These are phyloP conservation scores for Fusarium bactridioides DNA, from an alignment of 2,329 filamentous ascomycete species.

Conservation along the genomic window DNA sequence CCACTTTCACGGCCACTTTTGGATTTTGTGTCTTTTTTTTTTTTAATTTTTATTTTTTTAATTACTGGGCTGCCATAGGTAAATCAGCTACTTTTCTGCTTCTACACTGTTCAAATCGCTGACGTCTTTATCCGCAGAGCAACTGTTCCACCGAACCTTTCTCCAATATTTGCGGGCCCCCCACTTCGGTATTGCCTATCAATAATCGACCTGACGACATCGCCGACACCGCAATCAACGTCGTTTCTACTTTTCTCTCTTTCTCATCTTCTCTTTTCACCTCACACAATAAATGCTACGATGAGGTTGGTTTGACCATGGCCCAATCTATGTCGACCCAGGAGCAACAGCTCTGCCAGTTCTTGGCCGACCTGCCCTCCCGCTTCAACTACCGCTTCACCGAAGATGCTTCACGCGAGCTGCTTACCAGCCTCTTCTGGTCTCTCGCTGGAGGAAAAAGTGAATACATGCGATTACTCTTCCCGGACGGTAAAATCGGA, in stretches of 20 bases:
- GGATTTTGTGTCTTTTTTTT: neutral
- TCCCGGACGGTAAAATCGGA: slow-evolving; percentile 75
- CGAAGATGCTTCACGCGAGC: slow-evolving; percentile 72
- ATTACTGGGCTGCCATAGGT: neutral
- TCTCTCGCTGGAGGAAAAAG: slow-evolving; percentile 80
- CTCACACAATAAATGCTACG: slow-evolving; percentile 20
- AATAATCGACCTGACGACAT: slow-evolving; percentile 37
- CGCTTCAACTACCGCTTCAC: slow-evolving; percentile 79
- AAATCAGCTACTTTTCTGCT: neutral
- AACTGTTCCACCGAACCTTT: slow-evolving; percentile 33
- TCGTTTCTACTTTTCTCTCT: slow-evolving; percentile 2
- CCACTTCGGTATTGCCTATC: slow-evolving; percentile 20
- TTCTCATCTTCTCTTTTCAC: slow-evolving; percentile 1
- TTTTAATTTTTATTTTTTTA: neutral
- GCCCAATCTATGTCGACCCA: slow-evolving; percentile 66
- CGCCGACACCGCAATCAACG: slow-evolving; percentile 30
- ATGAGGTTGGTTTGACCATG: slow-evolving; percentile 53
- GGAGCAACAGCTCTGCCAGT: slow-evolving; percentile 84
- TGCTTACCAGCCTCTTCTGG: slow-evolving; percentile 84
- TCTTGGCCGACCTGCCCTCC: slow-evolving; percentile 79
- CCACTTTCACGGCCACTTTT: neutral
- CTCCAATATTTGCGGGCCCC: slow-evolving; percentile 32
- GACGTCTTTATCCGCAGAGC: slow-evolving; percentile 27
- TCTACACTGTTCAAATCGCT: slow-evolving; percentile 16
- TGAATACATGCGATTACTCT: slow-evolving; percentile 81